Conservation (phyloP, 164 flowering plant genomes). For the Cinnamomum chago region DNA sequence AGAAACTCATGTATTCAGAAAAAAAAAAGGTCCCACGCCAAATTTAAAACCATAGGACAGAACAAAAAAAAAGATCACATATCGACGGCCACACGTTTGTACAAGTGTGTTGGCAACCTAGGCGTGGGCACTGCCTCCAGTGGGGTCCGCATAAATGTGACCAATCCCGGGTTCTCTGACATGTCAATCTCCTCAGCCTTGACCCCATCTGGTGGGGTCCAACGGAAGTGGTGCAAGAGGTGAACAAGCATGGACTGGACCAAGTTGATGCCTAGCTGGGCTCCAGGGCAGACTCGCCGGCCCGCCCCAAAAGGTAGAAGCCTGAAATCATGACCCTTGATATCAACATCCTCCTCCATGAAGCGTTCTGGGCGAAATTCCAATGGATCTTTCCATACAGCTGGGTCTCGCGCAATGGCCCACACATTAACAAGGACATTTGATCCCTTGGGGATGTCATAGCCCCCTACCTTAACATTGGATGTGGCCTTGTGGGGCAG, state of each 20-base stretch:
- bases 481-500: slow-evolving; percentile 37
- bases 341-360: slow-evolving; percentile 31
- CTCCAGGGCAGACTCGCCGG: slow-evolving; percentile 33
- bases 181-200: slow-evolving; percentile 28
- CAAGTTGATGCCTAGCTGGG: slow-evolving; percentile 28
- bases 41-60: too few species aligned
- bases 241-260: slow-evolving; percentile 30
- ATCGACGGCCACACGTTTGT: slow-evolving; percentile 2
- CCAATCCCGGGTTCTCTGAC: slow-evolving; percentile 32
- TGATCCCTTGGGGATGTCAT: slow-evolving; percentile 35
- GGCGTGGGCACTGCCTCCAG: slow-evolving; percentile 26
- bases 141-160: slow-evolving; percentile 31
- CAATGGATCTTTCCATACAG: slow-evolving; percentile 25
- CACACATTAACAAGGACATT: slow-evolving; percentile 35
- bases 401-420: slow-evolving; percentile 34
- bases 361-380: slow-evolving; percentile 36
- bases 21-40: too few species aligned
- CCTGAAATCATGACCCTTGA: slow-evolving; percentile 37
- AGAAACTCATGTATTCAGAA: too few species aligned
- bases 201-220: slow-evolving; percentile 22
- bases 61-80: not conserved
- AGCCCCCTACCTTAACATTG: slow-evolving; percentile 34
- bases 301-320: slow-evolving; percentile 38
- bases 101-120: slow-evolving; percentile 24
- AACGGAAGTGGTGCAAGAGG: slow-evolving; percentile 30